phyloP scores from a whole-genome alignment of 495 filamentous ascomycete genomes.

The Hypomontagnella submonticulosa region DNA sequence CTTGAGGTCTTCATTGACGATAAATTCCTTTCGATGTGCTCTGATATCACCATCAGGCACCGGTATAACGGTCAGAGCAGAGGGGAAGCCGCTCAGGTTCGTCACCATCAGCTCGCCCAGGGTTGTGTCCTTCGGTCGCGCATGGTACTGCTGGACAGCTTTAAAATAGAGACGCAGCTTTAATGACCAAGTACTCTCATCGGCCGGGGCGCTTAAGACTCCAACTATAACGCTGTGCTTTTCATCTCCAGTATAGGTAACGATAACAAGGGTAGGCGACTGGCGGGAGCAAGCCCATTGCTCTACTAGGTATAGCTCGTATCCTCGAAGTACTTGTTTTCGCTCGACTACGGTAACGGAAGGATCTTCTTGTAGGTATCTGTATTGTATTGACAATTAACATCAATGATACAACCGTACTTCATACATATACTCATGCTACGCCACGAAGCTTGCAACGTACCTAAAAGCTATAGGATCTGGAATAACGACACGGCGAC shows the following conservation, averaged over 20 bases:
- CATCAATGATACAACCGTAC: conserved; percentile 12
- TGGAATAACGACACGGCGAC: conserved; percentile 71
- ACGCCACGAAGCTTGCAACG: conserved; percentile 11
- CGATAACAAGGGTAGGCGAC: conserved; percentile 91
- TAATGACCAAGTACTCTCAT: conserved; percentile 83
- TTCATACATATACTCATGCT: neutral
- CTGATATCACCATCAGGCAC: conserved; percentile 88
- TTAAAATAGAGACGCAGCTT: conserved; percentile 85
- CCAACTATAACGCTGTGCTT: conserved; percentile 80
- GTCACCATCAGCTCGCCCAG: conserved; percentile 92
- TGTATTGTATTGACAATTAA: conserved; percentile 37
- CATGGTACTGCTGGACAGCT: conserved; percentile 84
- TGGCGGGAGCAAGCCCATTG: conserved; percentile 96
- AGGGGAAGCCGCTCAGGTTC: conserved; percentile 90
- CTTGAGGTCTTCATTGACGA: conserved; percentile 96
- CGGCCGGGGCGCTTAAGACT: conserved; percentile 84
- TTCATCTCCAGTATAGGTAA: conserved; percentile 90
- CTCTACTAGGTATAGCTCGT: conserved; percentile 94
- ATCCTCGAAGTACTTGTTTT: conserved; percentile 75
- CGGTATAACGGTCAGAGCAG: conserved; percentile 84
- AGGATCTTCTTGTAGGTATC: conserved; percentile 90
- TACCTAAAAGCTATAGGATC: conserved; percentile 77
- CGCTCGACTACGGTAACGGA: conserved; percentile 79
- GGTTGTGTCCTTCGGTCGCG: conserved; percentile 82
- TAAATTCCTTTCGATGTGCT: conserved; percentile 83